Evolutionary conservation across 148 eudicot species (phyloP).

Genomic region (Rhododendron henanense): DNA sequence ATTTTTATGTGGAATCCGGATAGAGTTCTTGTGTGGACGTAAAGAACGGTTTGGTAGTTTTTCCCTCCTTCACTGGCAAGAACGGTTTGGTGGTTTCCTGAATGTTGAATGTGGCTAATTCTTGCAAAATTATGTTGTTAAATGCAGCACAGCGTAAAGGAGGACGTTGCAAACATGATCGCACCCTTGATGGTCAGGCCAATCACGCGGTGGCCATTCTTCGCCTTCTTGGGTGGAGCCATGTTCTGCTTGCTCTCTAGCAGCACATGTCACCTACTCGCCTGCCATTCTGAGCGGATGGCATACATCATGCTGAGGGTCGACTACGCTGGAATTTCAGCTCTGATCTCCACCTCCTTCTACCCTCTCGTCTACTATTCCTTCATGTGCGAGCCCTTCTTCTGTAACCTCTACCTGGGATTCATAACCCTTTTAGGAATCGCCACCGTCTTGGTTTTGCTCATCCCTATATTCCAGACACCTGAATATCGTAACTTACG

Average conservation of each 20-base stretch:
- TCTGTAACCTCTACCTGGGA: conserved; percentile 80
- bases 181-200: conserved; percentile 60
- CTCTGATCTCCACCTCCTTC: conserved; percentile 88
- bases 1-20: background rate
- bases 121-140: background rate
- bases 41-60: background rate
- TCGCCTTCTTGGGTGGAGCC: conserved; percentile 82
- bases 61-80: background rate
- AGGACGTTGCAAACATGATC: conserved; percentile 63
- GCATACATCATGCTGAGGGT: conserved; percentile 80
- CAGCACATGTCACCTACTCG: conserved; percentile 81
- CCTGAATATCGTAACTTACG: conserved; percentile 62
- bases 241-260: conserved; percentile 93
- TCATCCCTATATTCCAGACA: conserved; percentile 68
- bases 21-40: background rate
- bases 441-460: conserved; percentile 52
- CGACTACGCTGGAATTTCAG: conserved; percentile 92
- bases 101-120: background rate
- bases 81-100: background rate
- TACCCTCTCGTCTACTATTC: conserved; percentile 93
- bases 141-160: conserved; percentile 63
- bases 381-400: conserved; percentile 93
- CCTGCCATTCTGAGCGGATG: conserved; percentile 79
- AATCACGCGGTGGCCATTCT: conserved; percentile 97
- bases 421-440: conserved; percentile 76